Evolutionary conservation across 1,139 yeast species (phyloP).

Genomic region (Suhomyces taliae): DNA sequence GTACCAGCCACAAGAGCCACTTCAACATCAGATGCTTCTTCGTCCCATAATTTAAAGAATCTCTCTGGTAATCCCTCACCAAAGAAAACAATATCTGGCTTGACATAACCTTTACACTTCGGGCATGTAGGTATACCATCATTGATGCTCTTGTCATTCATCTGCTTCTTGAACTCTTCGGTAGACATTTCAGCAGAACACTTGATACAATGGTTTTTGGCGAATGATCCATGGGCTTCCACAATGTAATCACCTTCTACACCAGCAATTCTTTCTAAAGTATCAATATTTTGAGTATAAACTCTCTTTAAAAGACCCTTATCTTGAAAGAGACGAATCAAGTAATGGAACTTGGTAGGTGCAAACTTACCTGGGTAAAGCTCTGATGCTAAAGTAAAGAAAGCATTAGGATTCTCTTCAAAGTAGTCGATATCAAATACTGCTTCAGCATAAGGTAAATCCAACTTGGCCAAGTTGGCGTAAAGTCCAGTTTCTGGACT

Average conservation of each 20-base stretch:
- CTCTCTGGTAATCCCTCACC: slow-evolving; percentile 78
- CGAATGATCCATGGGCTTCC: slow-evolving; percentile 96
- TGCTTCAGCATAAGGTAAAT: slow-evolving; percentile 91
- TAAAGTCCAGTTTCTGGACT: slow-evolving; percentile 91
- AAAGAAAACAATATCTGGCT: slow-evolving; percentile 91
- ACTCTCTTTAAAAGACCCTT: slow-evolving; percentile 63
- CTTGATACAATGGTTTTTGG: slow-evolving; percentile 75
- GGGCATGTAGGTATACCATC: slow-evolving; percentile 50
- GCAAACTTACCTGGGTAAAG: slow-evolving; percentile 82
- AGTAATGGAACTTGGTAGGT: slow-evolving; percentile 79
- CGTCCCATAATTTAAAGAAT: slow-evolving; percentile 70
- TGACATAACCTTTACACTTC: slow-evolving; percentile 71
- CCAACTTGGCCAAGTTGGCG: slow-evolving; percentile 69
- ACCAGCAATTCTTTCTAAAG: slow-evolving; percentile 85
- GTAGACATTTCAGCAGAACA: slow-evolving; percentile 59
- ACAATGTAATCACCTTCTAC: slow-evolving; percentile 61
- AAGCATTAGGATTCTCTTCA: slow-evolving; percentile 72
- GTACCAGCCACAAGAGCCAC: slow-evolving; percentile 91
- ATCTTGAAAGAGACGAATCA: slow-evolving; percentile 66
- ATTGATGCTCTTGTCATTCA: slow-evolving; percentile 29
- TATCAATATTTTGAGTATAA: slow-evolving; percentile 91
- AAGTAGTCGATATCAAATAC: slow-evolving; percentile 89
- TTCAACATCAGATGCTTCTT: slow-evolving; percentile 60
- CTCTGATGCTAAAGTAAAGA: slow-evolving; percentile 80
- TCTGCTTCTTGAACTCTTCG: slow-evolving; percentile 46